These are phyloP conservation scores for Batkoa obscura DNA, from an alignment of 371 early-diverging fungal genomes.

Conservation along the genomic window DNA sequence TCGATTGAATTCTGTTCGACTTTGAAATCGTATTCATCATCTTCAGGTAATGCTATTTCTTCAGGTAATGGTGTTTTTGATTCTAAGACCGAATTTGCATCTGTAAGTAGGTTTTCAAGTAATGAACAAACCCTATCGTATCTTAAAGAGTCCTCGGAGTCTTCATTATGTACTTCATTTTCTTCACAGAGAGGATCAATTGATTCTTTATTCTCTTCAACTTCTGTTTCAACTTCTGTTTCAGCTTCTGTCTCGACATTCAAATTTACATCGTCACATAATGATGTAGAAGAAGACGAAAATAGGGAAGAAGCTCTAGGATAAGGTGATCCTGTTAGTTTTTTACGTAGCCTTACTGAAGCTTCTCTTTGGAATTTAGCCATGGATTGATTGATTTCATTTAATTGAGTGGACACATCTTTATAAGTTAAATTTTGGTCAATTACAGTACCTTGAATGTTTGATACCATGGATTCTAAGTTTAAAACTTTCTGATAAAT, in stretches of 20 bases:
- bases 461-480: constrained; percentile 5
- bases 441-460: constrained; percentile 4
- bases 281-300: neutral
- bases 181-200: neutral
- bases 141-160: neutral
- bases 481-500: constrained; percentile 4
- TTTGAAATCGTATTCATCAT: too few species aligned
- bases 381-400: constrained; percentile 6
- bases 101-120: constrained; percentile 1
- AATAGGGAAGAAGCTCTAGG: neutral
- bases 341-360: constrained; percentile 1
- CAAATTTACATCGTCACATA: neutral
- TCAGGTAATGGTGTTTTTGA: neutral
- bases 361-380: constrained; percentile 4
- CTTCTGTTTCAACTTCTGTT: neutral
- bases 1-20: neutral
- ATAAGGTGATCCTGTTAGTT: neutral
- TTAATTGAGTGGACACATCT: constrained; percentile 3
- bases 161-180: neutral
- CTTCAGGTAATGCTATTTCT: neutral
- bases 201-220: neutral
- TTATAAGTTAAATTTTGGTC: neutral
- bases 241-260: neutral
- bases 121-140: constrained; percentile 5
- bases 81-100: constrained; percentile 2